Base-by-base conservation (phyloP, 331 rosid genomes). In the Malus hybrid region DNA sequence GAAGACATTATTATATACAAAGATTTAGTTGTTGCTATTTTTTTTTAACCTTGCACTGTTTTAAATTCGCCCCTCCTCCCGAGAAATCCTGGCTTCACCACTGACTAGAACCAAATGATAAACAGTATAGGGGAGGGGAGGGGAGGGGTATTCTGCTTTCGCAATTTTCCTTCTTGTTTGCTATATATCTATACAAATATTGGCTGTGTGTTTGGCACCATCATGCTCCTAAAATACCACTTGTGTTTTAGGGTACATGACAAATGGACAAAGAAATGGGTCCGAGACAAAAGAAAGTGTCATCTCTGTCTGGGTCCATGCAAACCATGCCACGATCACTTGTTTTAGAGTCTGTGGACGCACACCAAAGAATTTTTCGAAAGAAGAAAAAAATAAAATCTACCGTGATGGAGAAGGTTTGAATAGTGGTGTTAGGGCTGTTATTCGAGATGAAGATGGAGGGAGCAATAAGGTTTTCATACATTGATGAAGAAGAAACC, bases 211-310 rank as follows among this genome's bases (percentile, higher is more conserved):
- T 36, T 66, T 67, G 24, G 57, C 18, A 13, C 32, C 5, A 28
- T 62, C 39, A 15, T 13, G 67, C 67, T 9, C 65, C 65, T 24
- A 14, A 60, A 22, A 60, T 48, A 46, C 20, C 29, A 69, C 54
- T 7, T 10, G 31, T 55, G 50, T 71, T 71, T 33, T 8, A 42
- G 39, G 42, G 22, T 22, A 32, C 18, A 9, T 33, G 57, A 67
- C 42, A 72, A 48, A 67, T 60, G 81, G 78, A 76, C 78, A 60
- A 76, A 44, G 24, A 42, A 22, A 20, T 57, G 80, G 69, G 67
- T 44, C 76, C 65, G 20, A 73, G 89, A 87, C 91, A 82, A 56
- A 24, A 32, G 76, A 76, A 48, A 62, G 83, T 78, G 84, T 77
- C 84, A 76, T 76, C 80, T 81, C 63, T 61, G 75, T 71, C 32